Conservation (phyloP, 2,329 filamentous ascomycete genomes). For the Tolypocladium ovalisporum region DNA sequence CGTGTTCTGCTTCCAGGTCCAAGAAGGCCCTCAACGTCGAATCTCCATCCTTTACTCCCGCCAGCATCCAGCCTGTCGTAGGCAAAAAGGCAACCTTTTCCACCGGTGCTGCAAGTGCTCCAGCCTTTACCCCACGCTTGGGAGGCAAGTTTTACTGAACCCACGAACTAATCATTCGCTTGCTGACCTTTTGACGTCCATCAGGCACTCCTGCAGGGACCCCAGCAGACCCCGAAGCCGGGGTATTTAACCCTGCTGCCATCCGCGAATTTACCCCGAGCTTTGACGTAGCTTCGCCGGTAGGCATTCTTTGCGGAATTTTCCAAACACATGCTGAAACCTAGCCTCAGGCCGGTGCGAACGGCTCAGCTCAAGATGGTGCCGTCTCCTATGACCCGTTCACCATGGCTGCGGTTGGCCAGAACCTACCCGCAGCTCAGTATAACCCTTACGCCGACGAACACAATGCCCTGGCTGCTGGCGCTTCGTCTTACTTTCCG, state of each 20-base stretch:
- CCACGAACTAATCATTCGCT: neutral
- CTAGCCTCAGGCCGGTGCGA: slow-evolving; percentile 24
- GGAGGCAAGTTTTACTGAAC: slow-evolving; percentile 20
- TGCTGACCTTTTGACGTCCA: slow-evolving; percentile 5
- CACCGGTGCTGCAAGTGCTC: slow-evolving; percentile 80
- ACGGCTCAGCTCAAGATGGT: slow-evolving; percentile 37
- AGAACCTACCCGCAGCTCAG: slow-evolving; percentile 37
- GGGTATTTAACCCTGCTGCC: slow-evolving; percentile 43
- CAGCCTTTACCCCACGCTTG: slow-evolving; percentile 67
- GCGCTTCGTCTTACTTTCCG: slow-evolving; percentile 56
- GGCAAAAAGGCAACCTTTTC: slow-evolving; percentile 70
- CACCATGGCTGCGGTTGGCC: slow-evolving; percentile 44
- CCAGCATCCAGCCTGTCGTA: slow-evolving; percentile 30
- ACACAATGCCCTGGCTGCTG: slow-evolving; percentile 42
- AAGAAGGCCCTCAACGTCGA: slow-evolving; percentile 89
- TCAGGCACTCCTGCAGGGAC: slow-evolving; percentile 24
- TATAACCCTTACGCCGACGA: slow-evolving; percentile 75
- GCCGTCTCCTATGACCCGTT: slow-evolving; percentile 49
- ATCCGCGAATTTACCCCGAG: slow-evolving; percentile 51
- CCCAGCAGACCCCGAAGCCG: slow-evolving; percentile 29
- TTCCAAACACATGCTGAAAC: neutral
- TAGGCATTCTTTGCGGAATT: slow-evolving; percentile 10
- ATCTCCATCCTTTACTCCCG: slow-evolving; percentile 86
- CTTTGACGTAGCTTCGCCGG: slow-evolving; percentile 40
- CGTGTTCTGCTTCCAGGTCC: slow-evolving; percentile 18